These are phyloP conservation scores for Monosporascus sp. DNA, from an alignment of 2,329 filamentous ascomycete species.

Conservation along the genomic window DNA sequence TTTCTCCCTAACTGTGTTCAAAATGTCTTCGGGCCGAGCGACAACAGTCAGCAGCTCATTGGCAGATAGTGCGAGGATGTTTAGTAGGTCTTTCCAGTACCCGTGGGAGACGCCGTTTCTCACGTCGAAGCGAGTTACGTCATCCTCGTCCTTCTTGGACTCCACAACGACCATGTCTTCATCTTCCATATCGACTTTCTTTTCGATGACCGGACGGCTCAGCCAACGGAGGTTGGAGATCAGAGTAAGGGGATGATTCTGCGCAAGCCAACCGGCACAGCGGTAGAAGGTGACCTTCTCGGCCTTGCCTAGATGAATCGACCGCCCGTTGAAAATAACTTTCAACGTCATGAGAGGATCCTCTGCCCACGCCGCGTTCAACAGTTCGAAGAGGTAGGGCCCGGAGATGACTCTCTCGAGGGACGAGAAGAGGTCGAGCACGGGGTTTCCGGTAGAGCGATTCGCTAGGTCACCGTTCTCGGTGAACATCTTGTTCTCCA, in stretches of 20 bases:
- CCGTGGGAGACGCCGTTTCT: constrained; percentile 49
- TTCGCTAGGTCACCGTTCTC: constrained; percentile 47
- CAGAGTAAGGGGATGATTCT: constrained; percentile 50
- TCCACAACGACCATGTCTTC: constrained; percentile 31
- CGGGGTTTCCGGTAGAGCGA: constrained; percentile 36
- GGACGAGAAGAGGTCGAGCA: constrained; percentile 53
- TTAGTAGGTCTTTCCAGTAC: constrained; percentile 59
- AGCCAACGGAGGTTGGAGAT: constrained; percentile 51
- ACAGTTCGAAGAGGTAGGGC: constrained; percentile 32
- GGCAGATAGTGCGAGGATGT: constrained; percentile 48
- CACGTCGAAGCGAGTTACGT: constrained; percentile 34
- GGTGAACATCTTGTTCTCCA: constrained; percentile 45
- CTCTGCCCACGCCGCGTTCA: constrained; percentile 44
- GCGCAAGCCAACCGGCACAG: constrained; percentile 50
- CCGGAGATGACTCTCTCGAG: constrained; percentile 37
- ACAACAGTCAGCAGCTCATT: constrained; percentile 41
- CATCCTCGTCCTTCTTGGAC: constrained; percentile 30
- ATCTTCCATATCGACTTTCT: constrained; percentile 40
- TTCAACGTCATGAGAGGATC: constrained; percentile 48
- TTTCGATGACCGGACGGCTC: constrained; percentile 49
- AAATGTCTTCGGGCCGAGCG: constrained; percentile 33
- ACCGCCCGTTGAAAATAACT: constrained; percentile 55
- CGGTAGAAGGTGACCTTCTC: constrained; percentile 45
- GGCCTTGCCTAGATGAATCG: constrained; percentile 57
- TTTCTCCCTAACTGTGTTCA: constrained; percentile 31